Percentiles rank a stretch among this genome's conserved stretches.
These are phyloP conservation scores for Scutellaria baicalensis DNA, from an alignment of 257 asterid species.

Conservation along the genomic window DNA sequence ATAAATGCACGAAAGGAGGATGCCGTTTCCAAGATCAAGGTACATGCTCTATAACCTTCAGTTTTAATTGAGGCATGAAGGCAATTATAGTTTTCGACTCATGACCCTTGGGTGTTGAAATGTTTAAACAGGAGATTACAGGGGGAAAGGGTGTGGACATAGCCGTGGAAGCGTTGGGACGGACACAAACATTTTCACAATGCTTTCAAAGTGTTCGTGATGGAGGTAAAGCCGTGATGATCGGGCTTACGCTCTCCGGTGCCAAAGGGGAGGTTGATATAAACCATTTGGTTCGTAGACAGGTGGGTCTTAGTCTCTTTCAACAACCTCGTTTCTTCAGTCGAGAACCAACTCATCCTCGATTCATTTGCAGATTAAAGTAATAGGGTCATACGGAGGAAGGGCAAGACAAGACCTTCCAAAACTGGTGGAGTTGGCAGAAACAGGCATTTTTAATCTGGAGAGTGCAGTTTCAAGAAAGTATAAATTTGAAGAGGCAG, in stretches of 20 bases:
- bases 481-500: conserved; percentile 73
- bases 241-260: conserved; percentile 85
- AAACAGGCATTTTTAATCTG: conserved; percentile 75
- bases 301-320: conserved; percentile 34
- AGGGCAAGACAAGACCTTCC: conserved; percentile 97
- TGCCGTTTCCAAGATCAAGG: conserved; percentile 64
- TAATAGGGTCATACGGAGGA: conserved; percentile 90
- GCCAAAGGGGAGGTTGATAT: conserved; percentile 93
- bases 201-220: conserved; percentile 87
- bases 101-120: background rate
- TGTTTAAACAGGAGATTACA: conserved; percentile 66
- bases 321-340: background rate
- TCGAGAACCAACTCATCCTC: too few relatives aligned
- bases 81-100: background rate
- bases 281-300: conserved; percentile 93
- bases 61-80: background rate
- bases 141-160: conserved; percentile 94
- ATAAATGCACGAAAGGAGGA: conserved; percentile 75
- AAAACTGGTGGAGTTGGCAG: conserved; percentile 77
- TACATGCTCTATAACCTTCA: conserved; percentile 13
- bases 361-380: conserved; percentile 52
- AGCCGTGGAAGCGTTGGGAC: conserved; percentile 96
- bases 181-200: conserved; percentile 70
- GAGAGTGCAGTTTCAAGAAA: conserved; percentile 80
- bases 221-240: conserved; percentile 99